Conservation (phyloP, 2,329 filamentous ascomycete genomes). For the Botrytis sinoallii region DNA sequence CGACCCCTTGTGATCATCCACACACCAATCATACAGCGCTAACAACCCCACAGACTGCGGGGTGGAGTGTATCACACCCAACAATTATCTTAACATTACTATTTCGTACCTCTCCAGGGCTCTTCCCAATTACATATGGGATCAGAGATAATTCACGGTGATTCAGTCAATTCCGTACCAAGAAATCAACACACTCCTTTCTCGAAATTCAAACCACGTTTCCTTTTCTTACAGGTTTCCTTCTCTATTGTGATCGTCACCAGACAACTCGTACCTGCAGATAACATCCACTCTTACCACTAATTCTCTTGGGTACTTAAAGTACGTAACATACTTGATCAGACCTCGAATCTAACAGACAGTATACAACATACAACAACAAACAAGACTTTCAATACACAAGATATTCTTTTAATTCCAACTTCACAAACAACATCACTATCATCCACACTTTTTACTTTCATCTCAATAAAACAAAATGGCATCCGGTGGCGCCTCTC, state of each 20-base stretch:
- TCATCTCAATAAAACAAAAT: slow-evolving; percentile 33
- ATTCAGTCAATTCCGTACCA: background rate
- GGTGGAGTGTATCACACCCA: slow-evolving; percentile 4
- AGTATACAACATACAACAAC: background rate
- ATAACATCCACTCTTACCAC: slow-evolving; percentile 8
- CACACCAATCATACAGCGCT: background rate
- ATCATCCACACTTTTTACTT: background rate
- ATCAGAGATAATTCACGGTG: too few species aligned
- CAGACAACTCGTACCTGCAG: slow-evolving; percentile 8
- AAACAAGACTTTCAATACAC: background rate
- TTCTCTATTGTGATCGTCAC: background rate
- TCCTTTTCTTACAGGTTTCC: slow-evolving; percentile 1
- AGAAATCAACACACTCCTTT: background rate
- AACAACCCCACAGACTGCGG: slow-evolving; percentile 5
- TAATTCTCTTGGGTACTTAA: background rate
- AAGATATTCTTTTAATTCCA: background rate
- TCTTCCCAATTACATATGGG: background rate
- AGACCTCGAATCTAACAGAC: background rate
- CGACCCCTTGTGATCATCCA: background rate
- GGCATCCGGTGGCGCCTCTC: slow-evolving; percentile 43
- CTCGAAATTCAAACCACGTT: background rate
- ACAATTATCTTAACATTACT: background rate
- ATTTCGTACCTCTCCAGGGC: background rate
- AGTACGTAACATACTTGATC: background rate
- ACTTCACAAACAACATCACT: background rate